Evolutionary conservation across 1,284 basidiomycete genomes (phyloP), one percentile per base, ranked within the genome.

Genomic region (Ganoderma resinaceum): DNA sequence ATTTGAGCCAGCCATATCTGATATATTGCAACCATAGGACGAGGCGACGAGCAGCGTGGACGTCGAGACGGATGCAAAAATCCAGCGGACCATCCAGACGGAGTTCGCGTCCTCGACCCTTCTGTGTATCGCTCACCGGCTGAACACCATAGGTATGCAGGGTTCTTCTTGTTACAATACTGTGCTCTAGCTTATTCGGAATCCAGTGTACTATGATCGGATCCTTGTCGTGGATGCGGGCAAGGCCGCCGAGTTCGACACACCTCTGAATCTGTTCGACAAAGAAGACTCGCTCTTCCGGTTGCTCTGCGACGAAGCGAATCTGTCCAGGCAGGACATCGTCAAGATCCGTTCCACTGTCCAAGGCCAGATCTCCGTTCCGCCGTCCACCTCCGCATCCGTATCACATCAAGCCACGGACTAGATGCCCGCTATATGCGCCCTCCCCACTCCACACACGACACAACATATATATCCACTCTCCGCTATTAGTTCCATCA

Each of bases 21-120:
- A 35, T 42, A 2, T 73, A 16, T 49, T 65, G 49, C 29, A 33
- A 29, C 68, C 62, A 18, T 70, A 87, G 84, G 90, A 91, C 73
- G 91, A 95, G 78, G 93, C 93, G 0, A 95, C 94, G 0, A 93
- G 92, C n/a, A 92, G 86, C 61, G 92, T 95, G 23, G 95, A 96
- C 72, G 88, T 92, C 31, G 93, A 94, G 75, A 95, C 91, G 35
- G 93, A 95, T 77, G 86, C 91, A 2, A 91, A 91, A 78, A 82
- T 95, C 53, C 93, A 94, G 72, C 82, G 83, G 33, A 94, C 92
- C 0, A 93, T 95, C 67, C 87, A 89, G 73, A 85, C 85, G 38
- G 91, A 93, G 74, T 94, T 95, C 75, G 81, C 86, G 1, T 72
- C 81, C 2, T 86, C 85, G 26, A 91, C 89, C 0, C 80, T 94